These are phyloP conservation scores for Saccharomyces pastorianus DNA, from an alignment of 1,139 yeast species.

Conservation along the genomic window DNA sequence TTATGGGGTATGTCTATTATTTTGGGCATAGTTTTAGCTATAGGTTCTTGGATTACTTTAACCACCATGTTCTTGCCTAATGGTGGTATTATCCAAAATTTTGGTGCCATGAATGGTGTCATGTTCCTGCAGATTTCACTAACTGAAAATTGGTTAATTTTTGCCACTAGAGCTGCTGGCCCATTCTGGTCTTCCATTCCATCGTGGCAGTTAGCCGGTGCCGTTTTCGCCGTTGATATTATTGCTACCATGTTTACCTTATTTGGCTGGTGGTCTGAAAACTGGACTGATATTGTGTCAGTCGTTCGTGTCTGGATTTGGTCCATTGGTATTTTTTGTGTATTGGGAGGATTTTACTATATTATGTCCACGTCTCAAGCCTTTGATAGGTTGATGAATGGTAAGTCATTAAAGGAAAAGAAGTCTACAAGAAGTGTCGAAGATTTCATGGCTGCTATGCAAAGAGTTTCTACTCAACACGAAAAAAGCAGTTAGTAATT, in stretches of 20 bases:
- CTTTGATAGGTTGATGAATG: constrained; percentile 91
- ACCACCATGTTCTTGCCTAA: constrained; percentile 79
- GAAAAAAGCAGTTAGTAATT: constrained; percentile 42
- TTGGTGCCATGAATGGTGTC: constrained; percentile 88
- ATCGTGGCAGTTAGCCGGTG: constrained; percentile 93
- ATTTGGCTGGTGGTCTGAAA: constrained; percentile 97
- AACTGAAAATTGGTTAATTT: constrained; percentile 94
- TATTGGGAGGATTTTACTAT: constrained; percentile 95
- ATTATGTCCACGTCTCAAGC: constrained; percentile 78
- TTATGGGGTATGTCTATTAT: constrained; percentile 92
- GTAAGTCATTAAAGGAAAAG: constrained; percentile 63
- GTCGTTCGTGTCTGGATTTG: constrained; percentile 89
- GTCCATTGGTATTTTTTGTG: constrained; percentile 95
- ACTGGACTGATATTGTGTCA: constrained; percentile 93
- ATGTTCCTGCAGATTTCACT: constrained; percentile 85
- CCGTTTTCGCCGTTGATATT: constrained; percentile 80
- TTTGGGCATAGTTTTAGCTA: constrained; percentile 72
- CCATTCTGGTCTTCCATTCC: constrained; percentile 91
- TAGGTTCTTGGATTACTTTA: constrained; percentile 88
- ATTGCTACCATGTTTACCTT: constrained; percentile 83
- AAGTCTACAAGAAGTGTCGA: constrained; percentile 74
- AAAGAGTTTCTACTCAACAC: constrained; percentile 97
- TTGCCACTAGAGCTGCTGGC: constrained; percentile 91
- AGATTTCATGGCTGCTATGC: constrained; percentile 95
- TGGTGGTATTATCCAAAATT: constrained; percentile 92